Percentiles rank a stretch among this genome's conserved stretches.
phyloP scores from a whole-genome alignment of 2,329 filamentous ascomycete genomes.

The Chrysosporium queenslandicum region DNA sequence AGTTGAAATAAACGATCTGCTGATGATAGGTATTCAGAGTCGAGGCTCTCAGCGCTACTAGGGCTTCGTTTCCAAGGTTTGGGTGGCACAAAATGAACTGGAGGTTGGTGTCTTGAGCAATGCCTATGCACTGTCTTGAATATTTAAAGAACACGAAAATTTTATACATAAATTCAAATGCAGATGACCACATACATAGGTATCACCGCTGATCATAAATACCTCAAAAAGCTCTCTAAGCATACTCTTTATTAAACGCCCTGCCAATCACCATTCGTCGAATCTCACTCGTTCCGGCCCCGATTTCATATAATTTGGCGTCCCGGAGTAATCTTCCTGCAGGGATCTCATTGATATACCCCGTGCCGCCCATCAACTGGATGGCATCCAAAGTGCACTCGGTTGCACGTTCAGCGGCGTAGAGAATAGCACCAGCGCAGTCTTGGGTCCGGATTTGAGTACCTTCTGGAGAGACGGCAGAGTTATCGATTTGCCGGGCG shows the following conservation, averaged over 20 bases:
- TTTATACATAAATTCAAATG: conserved; percentile 3
- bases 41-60: no score
- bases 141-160: neutral
- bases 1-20: neutral
- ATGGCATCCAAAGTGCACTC: conserved; percentile 52
- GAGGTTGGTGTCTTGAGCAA: neutral
- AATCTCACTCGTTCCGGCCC: conserved; percentile 90
- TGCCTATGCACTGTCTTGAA: neutral
- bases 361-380: conserved; percentile 88
- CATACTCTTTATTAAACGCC: conserved; percentile 75
- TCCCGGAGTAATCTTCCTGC: conserved; percentile 73
- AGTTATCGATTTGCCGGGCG: conserved; percentile 68
- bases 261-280: conserved; percentile 88
- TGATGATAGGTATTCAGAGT: no score
- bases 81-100: neutral
- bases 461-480: conserved; percentile 34
- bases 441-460: conserved; percentile 66
- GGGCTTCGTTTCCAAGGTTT: no score
- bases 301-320: conserved; percentile 86
- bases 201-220: neutral
- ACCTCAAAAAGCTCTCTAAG: conserved; percentile 2
- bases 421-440: conserved; percentile 87
- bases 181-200: neutral
- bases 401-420: conserved; percentile 81
- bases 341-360: conserved; percentile 90